These are phyloP conservation scores for Neonectria magnoliae DNA, from an alignment of 2,329 filamentous ascomycete genomes.

Conservation along the genomic window DNA sequence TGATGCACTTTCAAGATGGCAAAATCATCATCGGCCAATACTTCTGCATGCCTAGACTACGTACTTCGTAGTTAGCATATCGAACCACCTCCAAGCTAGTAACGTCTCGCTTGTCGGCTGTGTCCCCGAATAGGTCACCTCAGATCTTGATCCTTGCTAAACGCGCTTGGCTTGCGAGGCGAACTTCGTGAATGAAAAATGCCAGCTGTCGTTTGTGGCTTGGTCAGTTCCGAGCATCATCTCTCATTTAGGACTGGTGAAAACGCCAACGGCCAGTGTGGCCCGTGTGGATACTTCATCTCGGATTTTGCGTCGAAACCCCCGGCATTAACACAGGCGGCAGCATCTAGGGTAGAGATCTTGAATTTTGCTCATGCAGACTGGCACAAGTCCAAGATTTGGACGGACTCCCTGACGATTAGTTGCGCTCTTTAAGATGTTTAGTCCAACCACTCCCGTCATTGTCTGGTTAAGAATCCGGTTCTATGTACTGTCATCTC, in stretches of 20 bases:
- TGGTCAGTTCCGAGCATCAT: not conserved
- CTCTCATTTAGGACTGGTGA: not conserved
- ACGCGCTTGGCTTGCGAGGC: not conserved
- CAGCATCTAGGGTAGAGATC: not conserved
- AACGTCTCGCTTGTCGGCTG: not conserved
- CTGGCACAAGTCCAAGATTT: no score
- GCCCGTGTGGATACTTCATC: not conserved
- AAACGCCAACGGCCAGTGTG: not conserved
- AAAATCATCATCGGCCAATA: not conserved
- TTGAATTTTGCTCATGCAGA: not conserved
- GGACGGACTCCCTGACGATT: no score
- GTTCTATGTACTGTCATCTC: no score
- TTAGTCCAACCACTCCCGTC: no score
- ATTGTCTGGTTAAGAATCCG: no score
- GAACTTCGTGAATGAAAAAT: not conserved
- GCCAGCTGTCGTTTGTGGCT: not conserved
- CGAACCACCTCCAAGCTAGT: not conserved
- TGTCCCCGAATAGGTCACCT: not conserved
- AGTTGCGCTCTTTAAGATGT: no score
- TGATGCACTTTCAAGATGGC: not conserved
- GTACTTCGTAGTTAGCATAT: not conserved
- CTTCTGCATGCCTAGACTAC: not conserved
- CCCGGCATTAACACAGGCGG: not conserved
- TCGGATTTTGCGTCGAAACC: not conserved
- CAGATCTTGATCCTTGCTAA: not conserved